Percentiles rank a stretch among this genome's conserved stretches.
Conservation (phyloP, 2,329 filamentous ascomycete genomes). For the Cryphonectria radicalis region DNA sequence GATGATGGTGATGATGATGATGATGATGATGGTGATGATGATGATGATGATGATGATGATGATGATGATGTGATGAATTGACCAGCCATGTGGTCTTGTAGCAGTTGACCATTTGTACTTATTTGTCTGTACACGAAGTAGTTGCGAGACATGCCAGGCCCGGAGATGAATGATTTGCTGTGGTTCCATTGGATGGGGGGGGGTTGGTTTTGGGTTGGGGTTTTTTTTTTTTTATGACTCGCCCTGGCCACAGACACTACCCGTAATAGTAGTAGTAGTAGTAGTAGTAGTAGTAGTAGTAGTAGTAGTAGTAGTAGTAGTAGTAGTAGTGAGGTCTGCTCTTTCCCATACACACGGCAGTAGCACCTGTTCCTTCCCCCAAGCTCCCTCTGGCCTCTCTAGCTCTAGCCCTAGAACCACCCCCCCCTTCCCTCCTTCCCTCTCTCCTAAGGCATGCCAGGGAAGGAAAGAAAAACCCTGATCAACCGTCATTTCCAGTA, state of each 20-base stretch:
- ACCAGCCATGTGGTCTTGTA: conserved; percentile 3
- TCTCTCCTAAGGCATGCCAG: background rate
- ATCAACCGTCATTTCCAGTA: conserved; percentile 25
- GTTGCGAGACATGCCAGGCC: background rate
- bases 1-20: no score
- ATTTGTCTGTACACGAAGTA: background rate
- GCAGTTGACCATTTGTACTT: background rate
- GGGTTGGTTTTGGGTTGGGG: background rate
- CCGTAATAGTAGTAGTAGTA: background rate
- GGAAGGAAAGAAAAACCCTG: background rate
- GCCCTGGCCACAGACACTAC: background rate
- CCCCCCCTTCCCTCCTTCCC: background rate
- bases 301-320: no score
- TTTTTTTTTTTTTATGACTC: background rate
- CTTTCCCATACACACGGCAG: background rate
- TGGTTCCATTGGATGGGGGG: conserved; percentile 1
- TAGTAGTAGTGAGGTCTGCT: background rate
- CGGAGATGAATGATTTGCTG: conserved; percentile 12
- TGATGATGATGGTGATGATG: background rate
- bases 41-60: no score
- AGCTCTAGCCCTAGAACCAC: background rate
- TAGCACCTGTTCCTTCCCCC: background rate
- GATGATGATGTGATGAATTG: background rate
- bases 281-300: background rate
- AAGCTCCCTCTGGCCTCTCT: background rate